Percentiles rank a stretch among this genome's conserved stretches.
Evolutionary conservation across 2,329 filamentous ascomycete genomes (phyloP).

Genomic region (Orbilia brochopaga): DNA sequence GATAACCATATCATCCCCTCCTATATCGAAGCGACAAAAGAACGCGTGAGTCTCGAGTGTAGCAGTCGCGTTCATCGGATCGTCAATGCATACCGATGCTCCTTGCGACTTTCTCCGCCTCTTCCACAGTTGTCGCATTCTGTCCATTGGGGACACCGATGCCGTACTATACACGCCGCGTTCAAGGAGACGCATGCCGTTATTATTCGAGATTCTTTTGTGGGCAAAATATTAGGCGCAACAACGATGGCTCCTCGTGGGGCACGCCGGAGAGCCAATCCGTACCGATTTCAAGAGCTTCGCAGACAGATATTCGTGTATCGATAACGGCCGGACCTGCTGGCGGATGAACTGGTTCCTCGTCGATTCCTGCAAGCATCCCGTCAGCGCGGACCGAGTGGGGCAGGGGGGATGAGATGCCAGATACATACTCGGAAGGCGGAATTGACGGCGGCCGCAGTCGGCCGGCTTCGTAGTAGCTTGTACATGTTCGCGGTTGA

Average conservation of each 20-base stretch:
- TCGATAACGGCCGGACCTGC: slow-evolving; percentile 87
- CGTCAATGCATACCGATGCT: slow-evolving; percentile 70
- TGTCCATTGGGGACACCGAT: slow-evolving; percentile 88
- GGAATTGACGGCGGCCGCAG: slow-evolving; percentile 79
- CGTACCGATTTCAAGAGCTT: slow-evolving; percentile 77
- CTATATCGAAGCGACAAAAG: slow-evolving; percentile 27
- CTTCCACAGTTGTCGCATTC: slow-evolving; percentile 79
- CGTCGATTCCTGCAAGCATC: slow-evolving; percentile 54
- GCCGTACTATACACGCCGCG: slow-evolving; percentile 73
- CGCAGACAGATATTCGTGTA: slow-evolving; percentile 97
- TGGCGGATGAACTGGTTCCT: slow-evolving; percentile 65
- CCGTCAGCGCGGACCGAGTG: slow-evolving; percentile 50
- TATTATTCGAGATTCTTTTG: slow-evolving; percentile 22
- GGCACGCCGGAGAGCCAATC: slow-evolving; percentile 36
- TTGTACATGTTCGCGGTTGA: slow-evolving; percentile 73
- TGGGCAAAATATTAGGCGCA: slow-evolving; percentile 19
- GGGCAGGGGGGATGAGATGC: slow-evolving; percentile 33
- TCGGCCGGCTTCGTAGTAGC: slow-evolving; percentile 78
- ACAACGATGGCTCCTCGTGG: slow-evolving; percentile 7
- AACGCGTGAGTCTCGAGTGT: slow-evolving; percentile 40
- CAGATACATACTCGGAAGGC: slow-evolving; percentile 68
- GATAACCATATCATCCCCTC: slow-evolving; percentile 93
- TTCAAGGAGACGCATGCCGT: slow-evolving; percentile 13
- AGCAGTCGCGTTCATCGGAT: slow-evolving; percentile 3
- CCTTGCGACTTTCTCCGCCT: slow-evolving; percentile 91